Conservation (phyloP, 768 basidiomycete genomes). For the Pulveroboletus sp. region DNA sequence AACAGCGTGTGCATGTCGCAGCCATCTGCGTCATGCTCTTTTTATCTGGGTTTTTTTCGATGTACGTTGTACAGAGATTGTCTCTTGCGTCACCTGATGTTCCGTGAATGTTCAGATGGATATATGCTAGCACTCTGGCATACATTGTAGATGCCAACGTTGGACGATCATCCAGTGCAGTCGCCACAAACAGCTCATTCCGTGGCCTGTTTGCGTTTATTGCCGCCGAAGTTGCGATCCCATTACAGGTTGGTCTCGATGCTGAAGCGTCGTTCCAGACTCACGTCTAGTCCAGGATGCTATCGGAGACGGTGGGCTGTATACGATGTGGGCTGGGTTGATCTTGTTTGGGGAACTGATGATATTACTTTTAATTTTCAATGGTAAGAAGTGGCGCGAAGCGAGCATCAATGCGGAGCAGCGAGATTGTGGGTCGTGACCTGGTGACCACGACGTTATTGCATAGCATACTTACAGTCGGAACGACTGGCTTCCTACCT, state of each 20-base stretch:
- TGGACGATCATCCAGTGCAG: conserved; percentile 75
- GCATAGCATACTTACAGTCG: too few species aligned
- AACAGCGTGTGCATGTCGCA: conserved; percentile 61
- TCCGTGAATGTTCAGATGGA: conserved; percentile 37
- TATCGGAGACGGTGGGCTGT: conserved; percentile 80
- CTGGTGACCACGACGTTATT: too few species aligned
- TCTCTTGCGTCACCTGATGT: neutral
- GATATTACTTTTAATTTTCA: conserved; percentile 58
- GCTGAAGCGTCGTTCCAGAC: neutral
- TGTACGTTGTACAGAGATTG: conserved; percentile 43
- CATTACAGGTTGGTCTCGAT: conserved; percentile 47
- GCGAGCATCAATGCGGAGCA: conserved; percentile 44
- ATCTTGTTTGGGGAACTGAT: conserved; percentile 52
- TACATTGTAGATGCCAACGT: conserved; percentile 88
- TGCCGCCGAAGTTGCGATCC: conserved; percentile 72
- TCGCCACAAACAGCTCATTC: conserved; percentile 73
- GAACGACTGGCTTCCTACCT: too few species aligned
- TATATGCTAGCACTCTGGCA: conserved; percentile 72
- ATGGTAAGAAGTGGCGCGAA: conserved; percentile 62
- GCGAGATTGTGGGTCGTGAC: conserved; percentile 1
- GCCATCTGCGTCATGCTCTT: conserved; percentile 76
- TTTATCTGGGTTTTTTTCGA: conserved; percentile 66
- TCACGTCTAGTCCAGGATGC: conserved; percentile 42
- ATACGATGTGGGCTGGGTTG: conserved; percentile 64
- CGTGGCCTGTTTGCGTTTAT: conserved; percentile 69